A percentile compares a stretch with the other conserved stretches of the same genome.
Evolutionary conservation across 1,284 basidiomycete genomes (phyloP).

Genomic region (Melampsora abietis-canadensis): DNA sequence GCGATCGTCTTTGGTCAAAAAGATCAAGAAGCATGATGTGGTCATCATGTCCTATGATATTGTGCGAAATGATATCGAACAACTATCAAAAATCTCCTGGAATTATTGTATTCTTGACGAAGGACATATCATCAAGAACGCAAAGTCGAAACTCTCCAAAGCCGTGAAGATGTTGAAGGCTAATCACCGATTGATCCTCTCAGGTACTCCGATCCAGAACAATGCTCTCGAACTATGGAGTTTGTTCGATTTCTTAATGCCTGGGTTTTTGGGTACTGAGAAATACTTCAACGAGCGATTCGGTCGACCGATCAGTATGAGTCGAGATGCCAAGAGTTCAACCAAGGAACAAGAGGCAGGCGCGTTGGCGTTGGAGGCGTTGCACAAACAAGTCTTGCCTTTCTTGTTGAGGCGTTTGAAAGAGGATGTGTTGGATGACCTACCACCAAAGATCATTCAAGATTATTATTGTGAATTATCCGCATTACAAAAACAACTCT

Average conservation of each 20-base stretch:
- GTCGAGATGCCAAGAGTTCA: conserved; percentile 81
- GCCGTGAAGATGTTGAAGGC: conserved; percentile 88
- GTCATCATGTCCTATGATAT: conserved; percentile 97
- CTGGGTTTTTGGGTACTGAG: conserved; percentile 93
- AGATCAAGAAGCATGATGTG: conserved; percentile 71
- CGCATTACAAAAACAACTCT: conserved; percentile 83
- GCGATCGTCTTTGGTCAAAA: conserved; percentile 67
- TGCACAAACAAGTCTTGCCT: conserved; percentile 98
- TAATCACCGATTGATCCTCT: conserved; percentile 87
- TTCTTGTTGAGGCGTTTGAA: conserved; percentile 94
- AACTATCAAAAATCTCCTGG: conserved; percentile 74
- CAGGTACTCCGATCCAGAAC: conserved; percentile 98
- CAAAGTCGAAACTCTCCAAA: conserved; percentile 94
- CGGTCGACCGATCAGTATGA: conserved; percentile 90
- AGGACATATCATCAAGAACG: conserved; percentile 97
- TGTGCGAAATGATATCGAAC: conserved; percentile 86
- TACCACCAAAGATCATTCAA: conserved; percentile 99
- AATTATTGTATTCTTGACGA: conserved; percentile 97
- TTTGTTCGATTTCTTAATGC: conserved; percentile 99
- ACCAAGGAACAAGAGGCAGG: conserved; percentile 90
- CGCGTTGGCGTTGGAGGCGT: conserved; percentile 83
- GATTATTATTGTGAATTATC: conserved; percentile 99
- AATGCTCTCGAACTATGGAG: conserved; percentile 98
- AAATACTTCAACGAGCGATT: conserved; percentile 93
- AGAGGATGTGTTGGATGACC: conserved; percentile 91